A percentile compares a stretch with the other conserved stretches of the same genome.
phyloP scores from a whole-genome alignment of 2,329 filamentous ascomycete genomes.

The Alternaria incomplexa region DNA sequence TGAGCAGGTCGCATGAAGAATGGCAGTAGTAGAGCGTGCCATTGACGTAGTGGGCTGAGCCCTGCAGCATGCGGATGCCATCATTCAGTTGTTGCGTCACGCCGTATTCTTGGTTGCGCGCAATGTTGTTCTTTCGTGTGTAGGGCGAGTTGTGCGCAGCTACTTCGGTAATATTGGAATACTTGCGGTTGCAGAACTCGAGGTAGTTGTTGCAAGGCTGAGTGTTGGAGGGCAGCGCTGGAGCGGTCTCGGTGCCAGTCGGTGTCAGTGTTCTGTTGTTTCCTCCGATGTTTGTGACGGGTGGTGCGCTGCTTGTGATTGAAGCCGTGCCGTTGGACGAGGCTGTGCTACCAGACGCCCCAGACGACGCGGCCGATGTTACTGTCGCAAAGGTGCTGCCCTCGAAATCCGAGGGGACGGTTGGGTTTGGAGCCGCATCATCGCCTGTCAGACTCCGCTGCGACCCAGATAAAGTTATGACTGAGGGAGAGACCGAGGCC shows the following conservation, averaged over 20 bases:
- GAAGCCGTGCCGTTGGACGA: slow-evolving; percentile 28
- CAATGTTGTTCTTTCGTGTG: slow-evolving; percentile 41
- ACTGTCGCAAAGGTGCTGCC: slow-evolving; percentile 35
- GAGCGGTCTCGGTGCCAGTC: slow-evolving; percentile 30
- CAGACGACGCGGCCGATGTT: slow-evolving; percentile 14
- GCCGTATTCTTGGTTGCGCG: slow-evolving; percentile 45
- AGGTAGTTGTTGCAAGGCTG: slow-evolving; percentile 52
- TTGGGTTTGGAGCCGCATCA: slow-evolving; percentile 31
- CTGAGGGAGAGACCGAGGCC: slow-evolving; percentile 22
- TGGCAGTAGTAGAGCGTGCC: slow-evolving; percentile 81
- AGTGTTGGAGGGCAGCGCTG: slow-evolving; percentile 45
- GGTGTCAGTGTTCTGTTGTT: slow-evolving; percentile 34
- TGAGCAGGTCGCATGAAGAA: slow-evolving; percentile 81
- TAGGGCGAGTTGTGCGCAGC: slow-evolving; percentile 51
- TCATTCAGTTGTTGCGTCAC: slow-evolving; percentile 50
- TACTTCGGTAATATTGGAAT: slow-evolving; percentile 52
- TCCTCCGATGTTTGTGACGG: slow-evolving; percentile 38
- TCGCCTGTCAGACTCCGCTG: slow-evolving; percentile 22
- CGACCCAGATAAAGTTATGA: slow-evolving; percentile 34
- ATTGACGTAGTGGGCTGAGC: slow-evolving; percentile 65
- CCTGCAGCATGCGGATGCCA: slow-evolving; percentile 59
- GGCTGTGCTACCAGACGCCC: slow-evolving; percentile 18
- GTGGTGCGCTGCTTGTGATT: slow-evolving; percentile 15
- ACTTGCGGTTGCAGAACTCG: slow-evolving; percentile 48
- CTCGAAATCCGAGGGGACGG: slow-evolving; percentile 37